Conservation (phyloP, 2,329 filamentous ascomycete genomes). For the Botrytis hyacinthi region DNA sequence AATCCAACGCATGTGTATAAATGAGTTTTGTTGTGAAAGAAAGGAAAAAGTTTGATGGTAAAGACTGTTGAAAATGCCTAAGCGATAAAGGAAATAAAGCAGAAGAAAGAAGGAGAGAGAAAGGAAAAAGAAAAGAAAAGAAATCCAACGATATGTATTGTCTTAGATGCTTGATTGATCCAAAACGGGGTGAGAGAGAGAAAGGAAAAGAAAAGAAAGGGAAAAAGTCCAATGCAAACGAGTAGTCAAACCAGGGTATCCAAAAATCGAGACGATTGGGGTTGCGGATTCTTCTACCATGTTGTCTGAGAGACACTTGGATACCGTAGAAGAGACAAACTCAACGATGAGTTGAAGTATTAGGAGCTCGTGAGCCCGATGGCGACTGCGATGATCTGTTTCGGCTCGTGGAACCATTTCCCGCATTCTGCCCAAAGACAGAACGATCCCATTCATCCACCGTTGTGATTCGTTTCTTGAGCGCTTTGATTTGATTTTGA, state of each 20-base stretch:
- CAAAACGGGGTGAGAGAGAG: no score
- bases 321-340: background rate
- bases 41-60: background rate
- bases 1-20: background rate
- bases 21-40: background rate
- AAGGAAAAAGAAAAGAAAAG: no score
- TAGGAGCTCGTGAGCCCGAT: background rate
- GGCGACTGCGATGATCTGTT: background rate
- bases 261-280: background rate
- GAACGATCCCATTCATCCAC: background rate
- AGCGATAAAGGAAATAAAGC: no score
- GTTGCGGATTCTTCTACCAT: background rate
- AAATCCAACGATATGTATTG: no score
- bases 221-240: background rate
- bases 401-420: background rate
- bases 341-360: background rate
- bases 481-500: no score
- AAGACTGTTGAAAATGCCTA: no score
- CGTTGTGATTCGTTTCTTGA: fast-evolving
- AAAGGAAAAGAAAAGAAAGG: background rate
- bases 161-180: no score
- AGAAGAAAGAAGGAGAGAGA: no score
- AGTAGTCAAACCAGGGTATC: background rate
- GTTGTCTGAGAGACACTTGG: background rate
- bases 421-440: background rate